These are phyloP conservation scores for Arachnomyces sp. DNA, from an alignment of 2,329 filamentous ascomycete species.

Conservation along the genomic window DNA sequence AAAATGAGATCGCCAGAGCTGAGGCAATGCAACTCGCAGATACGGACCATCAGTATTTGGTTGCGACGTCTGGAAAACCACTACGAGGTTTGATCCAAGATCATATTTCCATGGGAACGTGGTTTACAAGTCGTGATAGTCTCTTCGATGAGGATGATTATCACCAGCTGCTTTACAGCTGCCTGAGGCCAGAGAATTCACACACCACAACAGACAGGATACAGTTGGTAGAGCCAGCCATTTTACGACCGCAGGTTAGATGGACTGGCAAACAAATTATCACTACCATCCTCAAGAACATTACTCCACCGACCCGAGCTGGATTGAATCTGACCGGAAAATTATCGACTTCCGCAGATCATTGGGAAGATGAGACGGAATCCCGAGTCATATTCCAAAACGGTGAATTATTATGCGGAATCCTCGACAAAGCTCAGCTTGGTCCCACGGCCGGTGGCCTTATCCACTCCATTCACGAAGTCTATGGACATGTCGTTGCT, in stretches of 20 bases:
- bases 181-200: conserved; percentile 78
- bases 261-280: conserved; percentile 98
- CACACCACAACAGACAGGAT: conserved; percentile 79
- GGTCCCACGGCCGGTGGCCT: conserved; percentile 80
- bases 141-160: conserved; percentile 86
- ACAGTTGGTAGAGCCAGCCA: conserved; percentile 67
- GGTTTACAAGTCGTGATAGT: conserved; percentile 81
- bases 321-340: conserved; percentile 72
- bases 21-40: conserved; percentile 91
- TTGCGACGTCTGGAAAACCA: conserved; percentile 85
- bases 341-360: conserved; percentile 65
- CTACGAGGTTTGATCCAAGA: conserved; percentile 95
- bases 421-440: conserved; percentile 92
- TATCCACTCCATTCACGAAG: conserved; percentile 85
- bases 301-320: conserved; percentile 66
- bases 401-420: conserved; percentile 80
- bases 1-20: conserved; percentile 87
- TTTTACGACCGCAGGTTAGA: conserved; percentile 68
- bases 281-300: conserved; percentile 86
- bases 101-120: conserved; percentile 90
- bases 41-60: conserved; percentile 94
- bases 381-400: conserved; percentile 72
- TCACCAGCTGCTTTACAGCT: conserved; percentile 86
- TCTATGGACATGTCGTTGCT: conserved; percentile 79
- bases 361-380: conserved; percentile 66